Percentiles rank a stretch among this genome's conserved stretches.
Evolutionary conservation across 805 yeast species (phyloP).

Genomic region (Hanseniaspora mollemarum): DNA sequence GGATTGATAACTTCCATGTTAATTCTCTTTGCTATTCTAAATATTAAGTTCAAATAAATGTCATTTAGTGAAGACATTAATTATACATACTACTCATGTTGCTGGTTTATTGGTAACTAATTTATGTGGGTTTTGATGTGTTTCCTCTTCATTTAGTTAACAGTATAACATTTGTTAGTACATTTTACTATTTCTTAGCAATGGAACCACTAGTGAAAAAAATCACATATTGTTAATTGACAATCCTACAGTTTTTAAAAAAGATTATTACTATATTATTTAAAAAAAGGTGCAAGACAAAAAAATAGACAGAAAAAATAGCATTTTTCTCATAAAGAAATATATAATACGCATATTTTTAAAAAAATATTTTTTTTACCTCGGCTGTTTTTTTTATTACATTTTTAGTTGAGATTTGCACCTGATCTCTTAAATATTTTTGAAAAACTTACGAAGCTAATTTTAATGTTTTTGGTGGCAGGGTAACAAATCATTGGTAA

Average conservation of each 20-base stretch:
- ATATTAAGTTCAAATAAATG: no score
- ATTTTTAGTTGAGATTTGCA: no score
- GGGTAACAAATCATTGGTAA: neutral
- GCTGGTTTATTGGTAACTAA: constrained; percentile 15
- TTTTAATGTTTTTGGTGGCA: no score
- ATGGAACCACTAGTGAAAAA: neutral
- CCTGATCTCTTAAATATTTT: no score
- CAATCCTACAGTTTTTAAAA: neutral
- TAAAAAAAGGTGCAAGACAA: no score
- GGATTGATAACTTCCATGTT: no score
- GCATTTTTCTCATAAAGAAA: neutral
- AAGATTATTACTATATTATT: no score
- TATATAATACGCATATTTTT: no score
- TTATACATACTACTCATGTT: constrained; percentile 16
- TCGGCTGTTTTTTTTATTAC: neutral
- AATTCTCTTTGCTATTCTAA: neutral
- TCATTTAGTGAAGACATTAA: neutral
- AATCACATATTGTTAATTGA: neutral
- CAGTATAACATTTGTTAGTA: neutral
- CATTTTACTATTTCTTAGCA: neutral
- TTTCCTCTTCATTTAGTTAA: neutral
- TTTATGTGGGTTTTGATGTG: constrained; percentile 2
- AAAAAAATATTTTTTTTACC: no score
- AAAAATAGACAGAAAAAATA: no score
- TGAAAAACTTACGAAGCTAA: no score